These are phyloP conservation scores for Logfia minima DNA, from an alignment of 129 eudicot genomes.

Conservation along the genomic window DNA sequence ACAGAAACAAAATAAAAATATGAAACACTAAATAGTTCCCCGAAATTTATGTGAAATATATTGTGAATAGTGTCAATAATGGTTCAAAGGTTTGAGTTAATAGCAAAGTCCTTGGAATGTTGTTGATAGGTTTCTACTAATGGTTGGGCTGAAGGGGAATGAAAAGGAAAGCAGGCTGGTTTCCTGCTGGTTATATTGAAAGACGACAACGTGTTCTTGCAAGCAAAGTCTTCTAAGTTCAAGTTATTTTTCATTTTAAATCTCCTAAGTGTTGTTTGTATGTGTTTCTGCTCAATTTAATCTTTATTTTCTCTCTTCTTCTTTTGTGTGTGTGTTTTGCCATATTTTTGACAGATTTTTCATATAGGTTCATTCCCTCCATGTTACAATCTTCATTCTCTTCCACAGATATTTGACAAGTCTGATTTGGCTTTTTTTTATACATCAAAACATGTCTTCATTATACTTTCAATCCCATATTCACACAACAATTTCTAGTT, in stretches of 20 bases:
- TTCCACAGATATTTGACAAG: background rate
- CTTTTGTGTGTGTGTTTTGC: too few species aligned
- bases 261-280: background rate
- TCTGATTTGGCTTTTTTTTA: too few species aligned
- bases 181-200: conserved; percentile 81
- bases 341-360: background rate
- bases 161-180: conserved; percentile 98
- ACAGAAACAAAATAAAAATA: background rate
- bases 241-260: background rate
- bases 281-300: background rate
- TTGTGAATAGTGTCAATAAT: background rate
- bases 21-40: background rate
- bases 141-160: conserved; percentile 99
- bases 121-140: conserved; percentile 70
- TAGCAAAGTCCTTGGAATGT: background rate
- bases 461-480: background rate
- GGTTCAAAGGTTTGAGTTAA: background rate
- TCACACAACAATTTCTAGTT: too few species aligned
- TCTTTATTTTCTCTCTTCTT: background rate
- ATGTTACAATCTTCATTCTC: too few species aligned
- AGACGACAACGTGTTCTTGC: conserved; percentile 97
- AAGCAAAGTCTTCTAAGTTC: conserved; percentile 52
- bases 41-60: too few species aligned
- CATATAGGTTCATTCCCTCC: background rate
- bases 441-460: background rate